Evolutionary conservation across 2,329 filamentous ascomycete species (phyloP), one percentile per base, ranked within the genome.

Genomic region (Colletotrichum spaethianum): DNA sequence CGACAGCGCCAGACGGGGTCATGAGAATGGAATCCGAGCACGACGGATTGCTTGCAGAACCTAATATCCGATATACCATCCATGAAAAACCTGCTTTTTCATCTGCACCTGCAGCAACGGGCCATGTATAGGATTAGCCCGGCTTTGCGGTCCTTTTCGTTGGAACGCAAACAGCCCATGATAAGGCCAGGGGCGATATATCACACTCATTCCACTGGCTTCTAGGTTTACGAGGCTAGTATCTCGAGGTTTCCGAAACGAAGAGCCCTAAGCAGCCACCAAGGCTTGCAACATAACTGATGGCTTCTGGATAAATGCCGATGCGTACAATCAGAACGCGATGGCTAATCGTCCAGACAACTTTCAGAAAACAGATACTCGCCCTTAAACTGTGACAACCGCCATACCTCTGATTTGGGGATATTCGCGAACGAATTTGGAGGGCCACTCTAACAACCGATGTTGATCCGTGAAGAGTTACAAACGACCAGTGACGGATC

Each of bases 1-100:
- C 7, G 46, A 50, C 11, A 28, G 28, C 1, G 5, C 33, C 42
- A 48, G 40, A 48, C n/a, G 40, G 46, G 63, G 36, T 40, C 44
- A 20, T 23, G 14, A 14, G 53, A 46, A 23, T 11, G n/a, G 12
- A 46, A 38, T 71, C 67, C 36, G 48, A 44, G 55, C 56, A 46
- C 20, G 16, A 52, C 44, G 31, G 18, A 42, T 46, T 61, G 23
- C 33, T 46, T 61, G 23, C 33, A 57, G 40, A 50, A 14, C 20
- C 52, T 62, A 52, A 67, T 61, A 42, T 61, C 63, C 48, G 63
- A 56, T 46, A 61, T 67, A 18, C 20, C 46, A 67, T 61, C 23
- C 48, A 55, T 50, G 63, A 36, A 33, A 28, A 33, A n/a, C 55
- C 48, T 40, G 46, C 55, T 61, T 65, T 59, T 46, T 53, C 63